Percentiles rank a stretch among this genome's conserved stretches.
Evolutionary conservation across 768 basidiomycete species (phyloP).

Genomic region (Filobasidium floriforme): DNA sequence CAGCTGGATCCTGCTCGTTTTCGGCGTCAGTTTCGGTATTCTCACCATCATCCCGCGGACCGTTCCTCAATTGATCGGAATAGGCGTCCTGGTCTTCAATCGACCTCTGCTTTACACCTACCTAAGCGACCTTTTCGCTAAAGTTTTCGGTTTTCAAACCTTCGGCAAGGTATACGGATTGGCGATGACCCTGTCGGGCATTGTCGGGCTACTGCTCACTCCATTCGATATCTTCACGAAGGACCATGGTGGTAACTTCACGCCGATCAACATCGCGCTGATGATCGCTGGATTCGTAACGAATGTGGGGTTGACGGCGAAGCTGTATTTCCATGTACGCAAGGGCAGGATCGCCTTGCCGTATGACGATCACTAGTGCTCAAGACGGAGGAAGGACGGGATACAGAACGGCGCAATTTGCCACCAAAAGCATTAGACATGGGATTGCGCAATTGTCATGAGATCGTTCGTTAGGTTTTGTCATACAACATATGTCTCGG

Average conservation of each 20-base stretch:
- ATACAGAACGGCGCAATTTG: too few species aligned
- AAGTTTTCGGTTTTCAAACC: slow-evolving; percentile 39
- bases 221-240: slow-evolving; percentile 45
- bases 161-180: slow-evolving; percentile 47
- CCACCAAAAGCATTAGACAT: too few species aligned
- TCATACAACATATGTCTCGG: slow-evolving; percentile 3
- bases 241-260: slow-evolving; percentile 38
- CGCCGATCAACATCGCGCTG: slow-evolving; percentile 36
- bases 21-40: slow-evolving; percentile 39
- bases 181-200: slow-evolving; percentile 43
- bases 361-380: slow-evolving; percentile 14
- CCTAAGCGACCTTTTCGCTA: slow-evolving; percentile 31
- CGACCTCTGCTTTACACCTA: slow-evolving; percentile 46
- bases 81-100: slow-evolving; percentile 42
- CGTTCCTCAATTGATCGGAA: slow-evolving; percentile 36
- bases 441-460: background rate
- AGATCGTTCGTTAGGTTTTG: background rate
- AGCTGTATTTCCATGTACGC: slow-evolving; percentile 17
- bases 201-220: slow-evolving; percentile 43
- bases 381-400: background rate
- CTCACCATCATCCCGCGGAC: slow-evolving; percentile 35
- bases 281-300: slow-evolving; percentile 31
- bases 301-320: slow-evolving; percentile 19
- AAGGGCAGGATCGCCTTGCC: slow-evolving; percentile 21
- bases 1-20: slow-evolving; percentile 32